Evolutionary conservation across 2,329 filamentous ascomycete genomes (phyloP).

Genomic region (Beauveria sp.): DNA sequence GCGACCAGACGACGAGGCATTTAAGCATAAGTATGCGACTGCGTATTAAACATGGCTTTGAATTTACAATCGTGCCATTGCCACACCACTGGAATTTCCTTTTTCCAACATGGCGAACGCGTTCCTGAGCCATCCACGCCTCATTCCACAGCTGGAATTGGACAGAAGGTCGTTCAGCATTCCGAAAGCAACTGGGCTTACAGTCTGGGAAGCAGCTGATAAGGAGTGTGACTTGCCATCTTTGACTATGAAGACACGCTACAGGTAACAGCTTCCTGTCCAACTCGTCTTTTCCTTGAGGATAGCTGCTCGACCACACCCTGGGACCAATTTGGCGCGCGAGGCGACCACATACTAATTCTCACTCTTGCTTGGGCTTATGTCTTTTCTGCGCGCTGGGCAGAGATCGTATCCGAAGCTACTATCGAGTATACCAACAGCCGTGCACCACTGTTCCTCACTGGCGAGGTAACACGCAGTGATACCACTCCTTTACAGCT

Average conservation of each 20-base stretch:
- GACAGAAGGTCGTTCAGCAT: neutral
- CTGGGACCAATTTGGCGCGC: neutral
- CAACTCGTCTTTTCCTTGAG: neutral
- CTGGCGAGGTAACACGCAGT: neutral
- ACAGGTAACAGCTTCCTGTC: neutral
- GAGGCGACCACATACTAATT: constrained; percentile 5
- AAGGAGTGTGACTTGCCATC: neutral
- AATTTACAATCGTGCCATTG: neutral
- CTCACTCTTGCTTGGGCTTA: constrained; percentile 15
- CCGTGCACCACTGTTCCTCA: neutral
- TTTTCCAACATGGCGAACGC: neutral
- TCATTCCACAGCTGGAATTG: neutral
- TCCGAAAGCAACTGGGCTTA: neutral
- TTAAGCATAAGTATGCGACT: constrained; percentile 3
- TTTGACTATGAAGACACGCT: neutral
- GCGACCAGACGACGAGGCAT: constrained; percentile 8
- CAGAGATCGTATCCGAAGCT: constrained; percentile 12
- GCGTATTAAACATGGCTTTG: constrained; percentile 9
- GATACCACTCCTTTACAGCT: neutral
- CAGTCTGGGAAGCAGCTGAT: neutral
- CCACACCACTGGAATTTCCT: neutral
- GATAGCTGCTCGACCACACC: neutral
- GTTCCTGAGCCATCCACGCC: constrained; percentile 7
- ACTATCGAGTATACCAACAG: constrained; percentile 6
- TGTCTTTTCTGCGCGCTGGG: constrained; percentile 14